Percentiles rank a stretch among this genome's conserved stretches.
phyloP scores from a whole-genome alignment of 2,329 filamentous ascomycete species.

The Chrysoporthe puriensis region DNA sequence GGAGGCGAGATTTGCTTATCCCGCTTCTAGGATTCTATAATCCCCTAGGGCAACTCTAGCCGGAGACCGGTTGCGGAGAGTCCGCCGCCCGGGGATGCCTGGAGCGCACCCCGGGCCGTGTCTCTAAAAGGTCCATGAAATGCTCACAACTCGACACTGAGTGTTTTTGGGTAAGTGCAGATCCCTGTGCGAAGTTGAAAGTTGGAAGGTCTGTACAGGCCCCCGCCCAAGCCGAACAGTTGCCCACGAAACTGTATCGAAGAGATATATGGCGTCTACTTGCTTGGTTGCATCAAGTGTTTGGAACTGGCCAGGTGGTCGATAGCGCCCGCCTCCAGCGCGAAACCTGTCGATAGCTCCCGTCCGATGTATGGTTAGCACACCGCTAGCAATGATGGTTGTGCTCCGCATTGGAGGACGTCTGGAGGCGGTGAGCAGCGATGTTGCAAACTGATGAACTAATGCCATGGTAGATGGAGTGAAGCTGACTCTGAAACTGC shows the following conservation, averaged over 20 bases:
- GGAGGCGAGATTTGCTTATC: neutral
- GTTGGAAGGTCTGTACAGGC: neutral
- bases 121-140: neutral
- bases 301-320: neutral
- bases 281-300: neutral
- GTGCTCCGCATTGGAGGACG: neutral
- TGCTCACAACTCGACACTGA: too few relatives aligned
- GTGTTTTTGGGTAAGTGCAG: too few relatives aligned
- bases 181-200: too few relatives aligned
- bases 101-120: neutral
- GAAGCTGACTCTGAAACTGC: neutral
- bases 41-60: neutral
- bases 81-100: neutral
- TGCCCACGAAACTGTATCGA: neutral
- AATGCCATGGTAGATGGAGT: neutral
- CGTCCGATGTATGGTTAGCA: neutral
- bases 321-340: neutral
- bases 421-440: slow-evolving; percentile 9
- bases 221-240: neutral
- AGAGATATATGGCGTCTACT: neutral
- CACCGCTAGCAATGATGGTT: neutral
- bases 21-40: neutral
- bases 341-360: neutral
- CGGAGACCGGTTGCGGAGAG: slow-evolving; percentile 1
- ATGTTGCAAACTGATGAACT: neutral